Conservation (phyloP, 2,329 filamentous ascomycete genomes). For the Neofusicoccum laricinum region DNA sequence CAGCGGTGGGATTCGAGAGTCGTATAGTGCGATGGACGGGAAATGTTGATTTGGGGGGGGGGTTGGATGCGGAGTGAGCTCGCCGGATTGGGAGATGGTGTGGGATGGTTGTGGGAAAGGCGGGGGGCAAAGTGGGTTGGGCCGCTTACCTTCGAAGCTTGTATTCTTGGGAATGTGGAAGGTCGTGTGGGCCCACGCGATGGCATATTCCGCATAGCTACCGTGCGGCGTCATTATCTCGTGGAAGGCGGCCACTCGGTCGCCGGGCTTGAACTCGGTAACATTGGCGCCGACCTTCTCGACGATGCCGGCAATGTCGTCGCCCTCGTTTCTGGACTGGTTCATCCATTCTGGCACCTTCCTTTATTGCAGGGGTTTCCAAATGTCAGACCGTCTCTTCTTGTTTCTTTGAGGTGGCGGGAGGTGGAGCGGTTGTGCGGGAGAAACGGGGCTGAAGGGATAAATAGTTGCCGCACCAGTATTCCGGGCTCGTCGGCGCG, state of each 20-base stretch:
- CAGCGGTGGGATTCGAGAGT: constrained; percentile 15
- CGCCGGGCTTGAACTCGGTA: constrained; percentile 20
- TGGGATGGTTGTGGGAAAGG: neutral
- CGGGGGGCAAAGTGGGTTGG: neutral
- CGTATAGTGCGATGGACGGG: neutral
- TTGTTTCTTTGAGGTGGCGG: neutral
- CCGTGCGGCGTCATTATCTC: constrained; percentile 36
- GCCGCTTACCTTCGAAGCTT: constrained; percentile 30
- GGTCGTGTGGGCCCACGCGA: constrained; percentile 41
- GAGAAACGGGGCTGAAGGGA: neutral
- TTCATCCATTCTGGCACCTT: neutral
- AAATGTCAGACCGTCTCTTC: neutral
- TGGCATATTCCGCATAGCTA: constrained; percentile 43
- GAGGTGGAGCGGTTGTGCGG: neutral
- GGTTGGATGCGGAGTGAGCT: too few relatives aligned
- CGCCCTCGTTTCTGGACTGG: constrained; percentile 17
- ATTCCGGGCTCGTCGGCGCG: neutral
- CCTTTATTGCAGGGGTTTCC: neutral
- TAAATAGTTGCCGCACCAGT: neutral
- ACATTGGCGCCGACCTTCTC: constrained; percentile 21
- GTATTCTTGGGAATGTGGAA: constrained; percentile 40
- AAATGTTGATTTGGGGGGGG: neutral
- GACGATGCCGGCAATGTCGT: constrained; percentile 22
- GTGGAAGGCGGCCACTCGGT: constrained; percentile 32
- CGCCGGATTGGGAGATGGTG: neutral